Evolutionary conservation across 306 rosid genomes (phyloP).

Genomic region (Crotalaria pallida): DNA sequence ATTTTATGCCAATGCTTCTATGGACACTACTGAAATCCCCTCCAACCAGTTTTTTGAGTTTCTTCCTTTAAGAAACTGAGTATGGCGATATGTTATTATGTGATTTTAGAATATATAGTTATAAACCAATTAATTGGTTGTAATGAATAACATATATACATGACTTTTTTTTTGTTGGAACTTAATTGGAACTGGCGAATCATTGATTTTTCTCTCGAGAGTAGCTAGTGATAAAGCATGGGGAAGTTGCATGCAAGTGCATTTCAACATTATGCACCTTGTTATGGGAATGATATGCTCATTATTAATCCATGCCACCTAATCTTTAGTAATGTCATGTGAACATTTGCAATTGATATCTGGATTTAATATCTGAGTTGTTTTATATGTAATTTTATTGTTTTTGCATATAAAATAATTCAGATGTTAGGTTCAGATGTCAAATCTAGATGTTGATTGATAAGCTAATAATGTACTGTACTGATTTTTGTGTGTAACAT

Average conservation of each 20-base stretch:
- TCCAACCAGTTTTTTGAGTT: conserved; percentile 45
- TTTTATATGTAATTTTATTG: no score
- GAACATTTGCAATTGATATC: no score
- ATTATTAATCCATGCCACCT: not conserved
- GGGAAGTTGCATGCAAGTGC: not conserved
- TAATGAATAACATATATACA: conserved; percentile 14
- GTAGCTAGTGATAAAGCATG: conserved; percentile 17
- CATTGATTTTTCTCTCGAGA: conserved; percentile 5
- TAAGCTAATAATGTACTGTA: no score
- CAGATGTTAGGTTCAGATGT: no score
- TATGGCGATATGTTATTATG: not conserved
- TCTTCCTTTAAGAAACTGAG: conserved; percentile 47
- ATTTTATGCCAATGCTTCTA: conserved; percentile 1
- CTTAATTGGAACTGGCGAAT: not conserved
- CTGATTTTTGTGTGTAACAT: no score
- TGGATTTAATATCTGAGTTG: no score
- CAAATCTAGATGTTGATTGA: no score
- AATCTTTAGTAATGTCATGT: not conserved
- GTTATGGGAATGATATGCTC: not conserved
- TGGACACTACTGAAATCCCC: conserved; percentile 18
- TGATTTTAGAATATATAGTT: conserved; percentile 1
- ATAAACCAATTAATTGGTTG: not conserved
- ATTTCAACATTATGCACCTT: not conserved
- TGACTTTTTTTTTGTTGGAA: not conserved
- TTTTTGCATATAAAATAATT: no score